Evolutionary conservation across 805 yeast species (phyloP), one percentile per base, ranked within the genome.

Genomic region (Lipomyces sp.): DNA sequence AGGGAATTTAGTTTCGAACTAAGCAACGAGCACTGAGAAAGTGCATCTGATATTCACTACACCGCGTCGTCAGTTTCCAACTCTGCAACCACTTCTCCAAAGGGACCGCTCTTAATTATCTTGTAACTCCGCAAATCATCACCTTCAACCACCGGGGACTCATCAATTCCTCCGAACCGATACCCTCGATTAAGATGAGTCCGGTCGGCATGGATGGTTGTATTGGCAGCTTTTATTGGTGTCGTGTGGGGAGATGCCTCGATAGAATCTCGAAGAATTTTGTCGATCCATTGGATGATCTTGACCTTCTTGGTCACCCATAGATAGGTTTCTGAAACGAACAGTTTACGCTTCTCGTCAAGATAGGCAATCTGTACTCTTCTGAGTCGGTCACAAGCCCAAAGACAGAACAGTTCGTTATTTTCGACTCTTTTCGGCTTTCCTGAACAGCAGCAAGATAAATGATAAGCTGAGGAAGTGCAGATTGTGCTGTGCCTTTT

Each of bases 301-400:
- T 37, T 37, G 42, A 13, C 42, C 42, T 37, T 37, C 42, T 37
- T 37, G 13, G 42, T 37, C 42, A 37, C 42, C 42, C 42, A 37
- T 6, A 37, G 42, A 37, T 4, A 37, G 42, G 42, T 37, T 37
- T 37, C 42, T 37, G 42, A 37, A 37, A 37, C 42, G 42, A 37
- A 37, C 4, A 37, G 4, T 37, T 37, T 37, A 13, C 42, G 42
- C 42, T 37, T 37, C 42, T 37, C 42, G 42, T 37, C 42, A 37
- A 37, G 42, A 37, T 37, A 37, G 42, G 42, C 42, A 37, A 37
- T 37, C 42, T 37, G 10, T 37, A 37, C 42, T 37, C 42, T 37
- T 37, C 42, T 37, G 42, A 37, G 42, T 37, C 42, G 42, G 42
- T 37, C 42, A 37, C 42, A 37, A 37, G 42, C 42, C 42, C 42